Base-by-base conservation (phyloP, 192 early-diverging fungal species). In the Glomus cerebriforme region DNA sequence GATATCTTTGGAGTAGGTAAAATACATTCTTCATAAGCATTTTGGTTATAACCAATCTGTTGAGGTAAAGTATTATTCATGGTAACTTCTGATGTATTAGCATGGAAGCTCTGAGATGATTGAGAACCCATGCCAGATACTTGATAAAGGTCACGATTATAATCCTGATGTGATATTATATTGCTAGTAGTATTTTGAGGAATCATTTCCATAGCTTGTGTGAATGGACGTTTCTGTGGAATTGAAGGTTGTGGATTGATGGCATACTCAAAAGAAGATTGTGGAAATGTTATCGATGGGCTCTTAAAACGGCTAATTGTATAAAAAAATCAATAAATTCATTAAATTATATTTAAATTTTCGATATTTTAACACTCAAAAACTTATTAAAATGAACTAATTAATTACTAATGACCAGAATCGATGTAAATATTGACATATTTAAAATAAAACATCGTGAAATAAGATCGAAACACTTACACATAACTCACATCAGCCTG, bases 401-500 rank as follows among this genome's bases (percentile, higher is more conserved):
- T n/a, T n/a, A n/a, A n/a, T n/a, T n/a, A n/a, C n/a, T n/a, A n/a
- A n/a, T n/a, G n/a, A n/a, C n/a, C n/a, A n/a, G n/a, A 37, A 22
- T 67, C 13, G 8, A 22, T 45, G 6, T 69, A 68, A 68, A 22
- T 37, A 9, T 43, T n/a, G n/a, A 34, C 22, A 67, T 29, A 31
- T 31, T 9, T 12, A 29, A 15, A 58, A 58, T 22, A 29, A 39
- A 7, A 37, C 19, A 37, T 37, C 49, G 17, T n/a, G 8, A 7
- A 29, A 35, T 62, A 12, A 75, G 19, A 19, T 47, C 31, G 59
- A 19, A 59, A 39, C 29, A 78, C 77, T 78, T 69, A 78, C 77
- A 78, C 67, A 59, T 78, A 78, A 34, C 77, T 78, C 15, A 78
- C 77, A 69, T 78, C 77, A 35, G 59, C 67, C 32, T 78, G 77